Percentiles rank a stretch among this genome's conserved stretches.
These are phyloP conservation scores for Purpureocillium lavendulum DNA, from an alignment of 2,329 filamentous ascomycete genomes.

Conservation along the genomic window DNA sequence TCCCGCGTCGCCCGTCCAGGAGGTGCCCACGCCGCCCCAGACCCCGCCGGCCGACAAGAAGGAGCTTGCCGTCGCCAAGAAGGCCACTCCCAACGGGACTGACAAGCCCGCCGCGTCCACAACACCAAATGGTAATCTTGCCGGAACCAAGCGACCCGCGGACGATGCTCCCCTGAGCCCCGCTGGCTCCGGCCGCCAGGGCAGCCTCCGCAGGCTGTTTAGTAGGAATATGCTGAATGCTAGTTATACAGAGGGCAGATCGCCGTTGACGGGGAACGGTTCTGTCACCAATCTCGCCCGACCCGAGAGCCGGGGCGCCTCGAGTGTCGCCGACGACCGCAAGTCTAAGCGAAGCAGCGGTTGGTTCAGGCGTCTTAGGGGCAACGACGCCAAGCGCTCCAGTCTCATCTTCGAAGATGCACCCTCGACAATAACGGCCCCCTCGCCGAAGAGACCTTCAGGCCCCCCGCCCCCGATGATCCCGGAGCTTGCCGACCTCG, in stretches of 20 bases:
- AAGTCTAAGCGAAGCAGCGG: slow-evolving; percentile 48
- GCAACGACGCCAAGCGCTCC: slow-evolving; percentile 28
- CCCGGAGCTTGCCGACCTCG: slow-evolving; percentile 45
- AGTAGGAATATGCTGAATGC: slow-evolving; percentile 47
- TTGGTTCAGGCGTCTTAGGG: slow-evolving; percentile 49
- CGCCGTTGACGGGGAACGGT: slow-evolving; percentile 27
- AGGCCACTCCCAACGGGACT: neutral
- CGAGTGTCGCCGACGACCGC: slow-evolving; percentile 40
- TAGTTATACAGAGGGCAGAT: slow-evolving; percentile 41
- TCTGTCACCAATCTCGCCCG: slow-evolving; percentile 25
- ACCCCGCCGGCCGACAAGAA: slow-evolving; percentile 20
- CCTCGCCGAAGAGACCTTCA: slow-evolving; percentile 22
- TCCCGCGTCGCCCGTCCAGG: slow-evolving; percentile 43
- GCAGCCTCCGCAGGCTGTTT: slow-evolving; percentile 49
- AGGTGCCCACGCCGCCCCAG: slow-evolving; percentile 35
- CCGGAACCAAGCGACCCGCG: slow-evolving; percentile 39
- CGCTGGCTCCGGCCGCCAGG: slow-evolving; percentile 40
- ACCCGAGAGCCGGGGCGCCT: slow-evolving; percentile 42
- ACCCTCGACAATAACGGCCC: slow-evolving; percentile 10
- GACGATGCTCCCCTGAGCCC: slow-evolving; percentile 46
- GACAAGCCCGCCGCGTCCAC: slow-evolving; percentile 5
- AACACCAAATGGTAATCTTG: slow-evolving; percentile 32
- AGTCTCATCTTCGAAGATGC: slow-evolving; percentile 33
- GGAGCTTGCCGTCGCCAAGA: slow-evolving; percentile 3
- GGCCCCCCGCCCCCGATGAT: slow-evolving; percentile 54